These are phyloP conservation scores for Lactarius psammicola DNA, from an alignment of 768 basidiomycete genomes.

Conservation along the genomic window DNA sequence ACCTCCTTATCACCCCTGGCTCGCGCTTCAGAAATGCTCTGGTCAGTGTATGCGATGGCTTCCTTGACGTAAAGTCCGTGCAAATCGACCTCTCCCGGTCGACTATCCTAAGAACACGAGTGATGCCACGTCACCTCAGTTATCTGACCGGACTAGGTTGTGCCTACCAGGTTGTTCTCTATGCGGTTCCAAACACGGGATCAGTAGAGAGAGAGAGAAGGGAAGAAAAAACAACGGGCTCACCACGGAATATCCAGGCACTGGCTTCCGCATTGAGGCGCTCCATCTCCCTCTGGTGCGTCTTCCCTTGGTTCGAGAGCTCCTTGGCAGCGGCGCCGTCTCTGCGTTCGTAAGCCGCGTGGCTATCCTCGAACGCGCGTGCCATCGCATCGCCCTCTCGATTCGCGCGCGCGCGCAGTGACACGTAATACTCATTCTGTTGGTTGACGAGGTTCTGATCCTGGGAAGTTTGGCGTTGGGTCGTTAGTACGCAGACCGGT, in stretches of 20 bases:
- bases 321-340: constrained; percentile 81
- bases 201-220: not conserved
- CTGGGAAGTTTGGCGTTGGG: constrained; percentile 31
- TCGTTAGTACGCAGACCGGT: no score
- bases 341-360: constrained; percentile 67
- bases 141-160: not conserved
- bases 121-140: not conserved
- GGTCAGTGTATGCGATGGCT: constrained; percentile 72
- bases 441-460: constrained; percentile 64
- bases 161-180: constrained; percentile 74
- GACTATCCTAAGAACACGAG: constrained; percentile 48
- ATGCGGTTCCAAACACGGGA: constrained; percentile 6
- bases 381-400: constrained; percentile 80
- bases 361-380: constrained; percentile 64
- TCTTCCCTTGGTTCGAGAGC: constrained; percentile 76
- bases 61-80: constrained; percentile 95
- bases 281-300: constrained; percentile 76
- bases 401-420: constrained; percentile 72
- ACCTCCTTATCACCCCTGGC: constrained; percentile 60
- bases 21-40: constrained; percentile 66
- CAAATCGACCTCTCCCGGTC: constrained; percentile 77
- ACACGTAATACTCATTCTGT: constrained; percentile 63
- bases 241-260: constrained; percentile 83
- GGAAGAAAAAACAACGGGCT: constrained; percentile 28
- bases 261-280: constrained; percentile 76